Conservation (phyloP, 805 yeast species). For the Nakazawaea anatomiae region DNA sequence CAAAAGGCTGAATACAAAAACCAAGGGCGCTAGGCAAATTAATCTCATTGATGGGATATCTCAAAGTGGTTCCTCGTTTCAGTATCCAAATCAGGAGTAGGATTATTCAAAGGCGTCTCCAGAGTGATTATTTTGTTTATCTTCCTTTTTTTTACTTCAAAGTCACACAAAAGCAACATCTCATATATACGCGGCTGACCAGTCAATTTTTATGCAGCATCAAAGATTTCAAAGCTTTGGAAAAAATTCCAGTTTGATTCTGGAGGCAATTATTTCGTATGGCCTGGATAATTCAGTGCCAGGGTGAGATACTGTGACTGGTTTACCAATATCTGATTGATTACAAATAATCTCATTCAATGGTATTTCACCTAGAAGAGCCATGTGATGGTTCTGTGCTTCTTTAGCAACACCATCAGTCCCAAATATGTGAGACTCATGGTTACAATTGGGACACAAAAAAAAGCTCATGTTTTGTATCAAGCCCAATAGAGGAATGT, state of each 20-base stretch:
- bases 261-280: slow-evolving; percentile 43
- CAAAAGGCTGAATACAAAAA: too few relatives aligned
- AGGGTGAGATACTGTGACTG: slow-evolving; percentile 44
- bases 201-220: background rate
- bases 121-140: too few relatives aligned
- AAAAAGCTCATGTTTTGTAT: slow-evolving; percentile 81
- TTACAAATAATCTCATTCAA: slow-evolving; percentile 52
- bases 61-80: too few relatives aligned
- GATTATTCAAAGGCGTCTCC: too few relatives aligned
- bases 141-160: too few relatives aligned
- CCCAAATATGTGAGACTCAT: slow-evolving; percentile 73
- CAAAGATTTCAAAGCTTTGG: background rate
- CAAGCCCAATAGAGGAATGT: slow-evolving; percentile 66
- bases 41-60: too few relatives aligned
- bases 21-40: too few relatives aligned
- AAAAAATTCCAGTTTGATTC: slow-evolving; percentile 1
- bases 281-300: slow-evolving; percentile 31
- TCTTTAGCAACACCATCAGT: slow-evolving; percentile 49
- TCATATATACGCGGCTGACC: background rate
- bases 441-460: slow-evolving; percentile 70
- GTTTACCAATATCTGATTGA: slow-evolving; percentile 61
- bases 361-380: slow-evolving; percentile 63
- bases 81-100: too few relatives aligned
- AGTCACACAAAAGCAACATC: too few relatives aligned
- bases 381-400: slow-evolving; percentile 42